Conservation (phyloP, 257 asterid genomes). For the Petrea volubilis region DNA sequence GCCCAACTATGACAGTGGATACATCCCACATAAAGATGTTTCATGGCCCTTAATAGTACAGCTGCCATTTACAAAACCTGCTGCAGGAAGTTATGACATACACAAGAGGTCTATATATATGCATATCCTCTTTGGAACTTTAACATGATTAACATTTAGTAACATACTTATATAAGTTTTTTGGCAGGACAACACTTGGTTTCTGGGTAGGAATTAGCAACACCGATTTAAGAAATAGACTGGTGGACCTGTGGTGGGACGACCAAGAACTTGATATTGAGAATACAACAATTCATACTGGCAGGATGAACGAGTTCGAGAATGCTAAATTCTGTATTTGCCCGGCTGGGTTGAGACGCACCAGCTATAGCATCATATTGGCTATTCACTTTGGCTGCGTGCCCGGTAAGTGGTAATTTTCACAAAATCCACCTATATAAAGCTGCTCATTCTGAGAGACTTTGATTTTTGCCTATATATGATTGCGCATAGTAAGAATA, state of each 20-base stretch:
- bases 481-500: too few species aligned
- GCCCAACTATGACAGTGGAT: background rate
- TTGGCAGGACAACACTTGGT: slow-evolving; percentile 21
- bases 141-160: too few species aligned
- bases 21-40: slow-evolving; percentile 33
- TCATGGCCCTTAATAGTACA: slow-evolving; percentile 19
- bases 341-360: slow-evolving; percentile 23
- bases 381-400: slow-evolving; percentile 31
- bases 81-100: background rate
- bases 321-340: slow-evolving; percentile 30
- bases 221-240: slow-evolving; percentile 6
- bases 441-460: too few species aligned
- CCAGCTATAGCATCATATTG: slow-evolving; percentile 13
- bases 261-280: slow-evolving; percentile 16
- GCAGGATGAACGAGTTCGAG: slow-evolving; percentile 1
- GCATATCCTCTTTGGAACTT: too few species aligned
- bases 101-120: slow-evolving; percentile 3
- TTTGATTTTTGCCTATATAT: too few species aligned
- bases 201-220: slow-evolving; percentile 27
- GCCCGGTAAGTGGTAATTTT: slow-evolving; percentile 33
- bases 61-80: slow-evolving; percentile 14
- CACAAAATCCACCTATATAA: too few species aligned
- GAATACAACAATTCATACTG: background rate
- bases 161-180: too few species aligned
- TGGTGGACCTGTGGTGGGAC: slow-evolving; percentile 19